Evolutionary conservation across 164 flowering plant species (phyloP).

Genomic region (Vitis rotundifolia): DNA sequence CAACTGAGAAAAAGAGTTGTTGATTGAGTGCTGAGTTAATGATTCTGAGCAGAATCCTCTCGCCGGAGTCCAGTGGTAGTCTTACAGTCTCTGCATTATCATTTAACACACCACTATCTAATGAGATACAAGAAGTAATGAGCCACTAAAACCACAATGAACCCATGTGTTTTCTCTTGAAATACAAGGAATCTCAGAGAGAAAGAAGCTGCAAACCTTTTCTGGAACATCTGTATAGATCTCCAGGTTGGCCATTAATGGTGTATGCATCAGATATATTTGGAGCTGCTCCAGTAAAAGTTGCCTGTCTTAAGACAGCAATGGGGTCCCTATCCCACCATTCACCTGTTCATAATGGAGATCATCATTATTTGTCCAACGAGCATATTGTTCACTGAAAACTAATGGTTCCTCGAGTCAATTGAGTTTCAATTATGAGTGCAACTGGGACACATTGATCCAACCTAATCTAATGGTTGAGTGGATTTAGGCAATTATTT

Average conservation of each 20-base stretch:
- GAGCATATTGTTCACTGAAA: too few species aligned
- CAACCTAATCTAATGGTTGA: too few species aligned
- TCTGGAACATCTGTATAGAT: constrained; percentile 56
- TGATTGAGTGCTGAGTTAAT: constrained; percentile 71
- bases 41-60: constrained; percentile 55
- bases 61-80: constrained; percentile 41
- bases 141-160: too few species aligned
- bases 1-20: constrained; percentile 58
- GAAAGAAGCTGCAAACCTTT: constrained; percentile 34
- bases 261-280: constrained; percentile 69
- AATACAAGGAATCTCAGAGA: too few species aligned
- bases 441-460: too few species aligned
- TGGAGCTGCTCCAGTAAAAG: constrained; percentile 59
- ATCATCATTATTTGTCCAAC: background rate
- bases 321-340: constrained; percentile 64
- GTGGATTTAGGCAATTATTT: too few species aligned
- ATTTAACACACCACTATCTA: background rate
- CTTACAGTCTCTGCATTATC: constrained; percentile 40
- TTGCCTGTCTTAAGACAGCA: constrained; percentile 39
- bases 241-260: constrained; percentile 78
- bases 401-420: too few species aligned
- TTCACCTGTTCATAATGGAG: constrained; percentile 44
- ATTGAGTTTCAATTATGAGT: too few species aligned
- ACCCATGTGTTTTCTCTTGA: too few species aligned
- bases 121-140: too few species aligned